Base-by-base conservation (phyloP, 2,329 filamentous ascomycete species). In the Leptosphaerulina australis region DNA sequence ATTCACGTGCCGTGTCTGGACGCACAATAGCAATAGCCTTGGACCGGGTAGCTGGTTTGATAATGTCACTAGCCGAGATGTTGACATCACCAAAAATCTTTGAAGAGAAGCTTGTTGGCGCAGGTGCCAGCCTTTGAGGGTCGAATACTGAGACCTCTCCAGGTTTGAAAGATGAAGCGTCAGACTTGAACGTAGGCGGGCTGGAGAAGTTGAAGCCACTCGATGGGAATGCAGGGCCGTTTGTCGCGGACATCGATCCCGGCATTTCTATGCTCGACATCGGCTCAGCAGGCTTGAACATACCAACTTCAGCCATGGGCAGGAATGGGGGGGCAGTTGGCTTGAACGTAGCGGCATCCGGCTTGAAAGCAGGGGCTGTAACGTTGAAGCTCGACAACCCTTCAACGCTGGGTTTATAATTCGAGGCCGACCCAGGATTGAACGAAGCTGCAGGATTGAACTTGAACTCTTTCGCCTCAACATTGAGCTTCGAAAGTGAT, bases 401-500 rank as follows among this genome's bases (percentile, higher is more conserved):
- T 52, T 71, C 66, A 18, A 70, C 48, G 38, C 61, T 70, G 2
- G 60, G 52, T 44, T 72, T 30, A 73, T 74, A 48, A 77, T 77
- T 56, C 12, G 79, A 63, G 37, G 66, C 78, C 2, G 77, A 70
- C 12, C 71, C 74, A 12, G 79, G 74, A 33, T 74, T 75, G 60
- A 83, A 83, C 2, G 78, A 76, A 12, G 75, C 75, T 26, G 72
- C 72, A 5, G 83, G 82, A 46, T 87, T 81, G 73, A 93, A 93
- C 62, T 87, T 81, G 78, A 97, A 97, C 66, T 94, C 90, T 36
- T 91, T 88, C 0, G 93, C 93, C 55, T 88, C 84, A 22, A 95
- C 91, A 63, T 97, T 97, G 61, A 97, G 82, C 60, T 87, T 92
- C 0, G 91, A 90, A 33, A 86, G 73, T 0, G 80, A 92, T 3